Evolutionary conservation across 306 rosid species (phyloP), one percentile per base, ranked within the genome.

Genomic region (Quillaja saponaria): DNA sequence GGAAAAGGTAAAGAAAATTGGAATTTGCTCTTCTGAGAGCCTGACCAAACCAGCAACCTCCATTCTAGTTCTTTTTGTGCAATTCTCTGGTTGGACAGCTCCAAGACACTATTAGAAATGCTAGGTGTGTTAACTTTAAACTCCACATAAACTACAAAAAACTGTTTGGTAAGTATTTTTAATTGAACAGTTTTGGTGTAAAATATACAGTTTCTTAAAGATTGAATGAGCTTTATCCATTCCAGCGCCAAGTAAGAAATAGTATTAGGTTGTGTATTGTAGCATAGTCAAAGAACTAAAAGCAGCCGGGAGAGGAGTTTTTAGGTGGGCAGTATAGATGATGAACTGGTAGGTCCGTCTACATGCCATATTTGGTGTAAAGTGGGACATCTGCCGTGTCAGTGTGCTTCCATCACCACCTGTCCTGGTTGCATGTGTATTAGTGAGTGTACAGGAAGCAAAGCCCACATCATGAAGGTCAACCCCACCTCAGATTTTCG

Each of bases 401-500:
- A 56, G 64, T 53, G 28, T 13, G 50, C 34, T 31, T 13, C 51
- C 15, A 37, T 47, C 39, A 12, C 58, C 66, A 45, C 63, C 53
- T 38, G 68, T 85, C 64, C 77, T 61, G 45, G 71, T 61, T 80
- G 69, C 77, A 49, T 55, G 46, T 16, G 63, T 48, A 57, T 51
- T n/a, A 37, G 40, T 37, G 6, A 37, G n/a, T 37, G 40, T 5
- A 10, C 10, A 65, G 66, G 61, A 66, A 68, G 76, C 69, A 66
- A 8, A 68, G 40, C 76, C 81, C 82, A 81, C 79, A 81, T 77
- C 78, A 63, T 31, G 59, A 58, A 41, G 64, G 33, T 62, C 56
- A 67, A 70, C 68, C 82, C 78, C 78, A 80, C 85, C 78, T 68
- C 52, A 45, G 58, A 67, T 67, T 79, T 60, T 51, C 60, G 55